These are phyloP conservation scores for Amylocystis lapponica DNA, from an alignment of 768 basidiomycete genomes.

Conservation along the genomic window DNA sequence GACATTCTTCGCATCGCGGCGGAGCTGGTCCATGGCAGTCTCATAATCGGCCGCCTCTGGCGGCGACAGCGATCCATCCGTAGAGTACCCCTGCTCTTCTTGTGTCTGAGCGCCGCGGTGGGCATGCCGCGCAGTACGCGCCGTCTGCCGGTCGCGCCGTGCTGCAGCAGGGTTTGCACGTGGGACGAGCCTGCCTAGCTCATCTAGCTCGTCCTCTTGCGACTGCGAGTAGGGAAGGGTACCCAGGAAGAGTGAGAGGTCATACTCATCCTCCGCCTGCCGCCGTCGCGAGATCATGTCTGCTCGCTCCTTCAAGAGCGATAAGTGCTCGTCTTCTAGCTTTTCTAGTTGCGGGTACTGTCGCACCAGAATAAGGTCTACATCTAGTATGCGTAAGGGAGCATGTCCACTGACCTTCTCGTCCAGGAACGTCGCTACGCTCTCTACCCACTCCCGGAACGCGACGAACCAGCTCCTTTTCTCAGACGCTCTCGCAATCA, in stretches of 20 bases:
- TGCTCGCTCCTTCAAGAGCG: conserved; percentile 66
- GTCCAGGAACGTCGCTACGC: conserved; percentile 79
- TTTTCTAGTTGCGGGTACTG: conserved; percentile 77
- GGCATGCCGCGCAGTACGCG: conserved; percentile 51
- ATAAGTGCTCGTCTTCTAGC: conserved; percentile 69
- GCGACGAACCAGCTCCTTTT: conserved; percentile 79
- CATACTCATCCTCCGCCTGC: conserved; percentile 73
- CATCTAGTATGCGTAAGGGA: no score
- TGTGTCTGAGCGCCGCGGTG: conserved; percentile 33
- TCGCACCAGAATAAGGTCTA: background rate
- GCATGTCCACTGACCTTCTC: conserved; percentile 68
- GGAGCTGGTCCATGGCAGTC: conserved; percentile 52
- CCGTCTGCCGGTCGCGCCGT: conserved; percentile 51
- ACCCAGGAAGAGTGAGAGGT: conserved; percentile 67
- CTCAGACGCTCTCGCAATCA: conserved; percentile 68
- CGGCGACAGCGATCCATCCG: conserved; percentile 67
- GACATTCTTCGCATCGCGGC: conserved; percentile 46
- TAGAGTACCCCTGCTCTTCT: conserved; percentile 79
- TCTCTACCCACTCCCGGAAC: conserved; percentile 78
- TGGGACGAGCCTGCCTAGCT: conserved; percentile 49
- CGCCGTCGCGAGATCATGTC: conserved; percentile 68
- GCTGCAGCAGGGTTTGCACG: conserved; percentile 39
- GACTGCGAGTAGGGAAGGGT: conserved; percentile 30
- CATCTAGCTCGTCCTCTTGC: conserved; percentile 47
- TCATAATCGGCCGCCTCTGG: conserved; percentile 67